Percentiles rank a stretch among this genome's conserved stretches.
phyloP scores from a whole-genome alignment of 2,329 filamentous ascomycete genomes.

The Fusarium camptoceras region DNA sequence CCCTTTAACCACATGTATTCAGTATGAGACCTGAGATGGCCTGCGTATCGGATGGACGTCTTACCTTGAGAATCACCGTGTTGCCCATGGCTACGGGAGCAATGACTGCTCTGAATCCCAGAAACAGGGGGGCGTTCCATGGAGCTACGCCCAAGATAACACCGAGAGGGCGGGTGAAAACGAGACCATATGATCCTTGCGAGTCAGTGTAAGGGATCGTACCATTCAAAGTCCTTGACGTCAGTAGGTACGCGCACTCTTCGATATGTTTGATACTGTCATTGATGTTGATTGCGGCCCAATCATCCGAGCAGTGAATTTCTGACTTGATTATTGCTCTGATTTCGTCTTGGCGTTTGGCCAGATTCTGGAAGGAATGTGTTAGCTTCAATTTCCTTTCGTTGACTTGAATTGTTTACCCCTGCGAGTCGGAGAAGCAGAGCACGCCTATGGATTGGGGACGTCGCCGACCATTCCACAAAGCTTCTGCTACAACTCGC shows the following conservation, averaged over 20 bases:
- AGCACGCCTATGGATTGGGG: not conserved
- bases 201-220: not conserved
- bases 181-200: not conserved
- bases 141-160: not conserved
- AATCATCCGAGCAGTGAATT: not conserved
- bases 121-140: slow-evolving; percentile 2
- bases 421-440: not conserved
- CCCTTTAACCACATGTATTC: slow-evolving; percentile 49
- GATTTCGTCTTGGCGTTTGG: not conserved
- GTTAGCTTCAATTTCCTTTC: rapidly evolving
- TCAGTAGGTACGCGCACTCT: not conserved
- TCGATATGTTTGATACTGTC: not conserved
- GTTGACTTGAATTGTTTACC: not conserved
- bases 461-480: not conserved
- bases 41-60: not conserved
- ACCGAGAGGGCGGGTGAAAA: not conserved
- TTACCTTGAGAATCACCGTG: slow-evolving; percentile 74
- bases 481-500: not conserved
- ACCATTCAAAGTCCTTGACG: not conserved
- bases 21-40: not conserved
- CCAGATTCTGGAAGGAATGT: not conserved
- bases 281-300: not conserved
- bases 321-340: not conserved
- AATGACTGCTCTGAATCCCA: not conserved
- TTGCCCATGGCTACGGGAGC: slow-evolving; percentile 63